Evolutionary conservation across 148 eudicot species (phyloP), one percentile per base, ranked within the genome.

Genomic region (Camellia sinensis): DNA sequence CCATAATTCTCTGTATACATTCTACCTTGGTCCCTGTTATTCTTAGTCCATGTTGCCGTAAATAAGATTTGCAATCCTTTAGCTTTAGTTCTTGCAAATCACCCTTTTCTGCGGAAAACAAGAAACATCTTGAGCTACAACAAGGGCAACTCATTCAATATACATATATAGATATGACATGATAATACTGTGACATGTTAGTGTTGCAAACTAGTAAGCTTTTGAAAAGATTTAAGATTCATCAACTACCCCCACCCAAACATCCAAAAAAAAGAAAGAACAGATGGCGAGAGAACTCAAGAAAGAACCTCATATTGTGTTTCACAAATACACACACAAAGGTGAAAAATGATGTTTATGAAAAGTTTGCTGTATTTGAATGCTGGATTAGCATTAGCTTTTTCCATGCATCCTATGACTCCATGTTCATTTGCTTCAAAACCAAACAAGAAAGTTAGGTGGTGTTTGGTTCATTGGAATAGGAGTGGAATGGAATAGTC

Each of bases 1-100:
- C 94, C 80, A 83, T 78, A 67, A 91, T 87, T 80, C 95, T 89
- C 72, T 78, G 76, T 59, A 87, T 74, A 80, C 98, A 92, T 82
- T 85, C 92, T 56, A 73, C 86, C 78, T 91, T 94, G 74, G 89
- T 90, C 79, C 98, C 98, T n/a, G 97, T 86, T 80, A 90, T 80
- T 84, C 98, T 88, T 87, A 94, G 91, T 3, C 89, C 89, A 67
- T 87, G 86, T 77, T 71, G 81, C 62, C 97, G 87, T 67, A 92
- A 79, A 81, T 91, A 92, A 17, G 90, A 84, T 87, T 83, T 90
- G 85, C 88, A 90, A 60, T 90, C 93, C 54, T 46, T 79, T 48
- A 91, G 75, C 73, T 79, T 90, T 52, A 94, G 84, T 14, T 84
- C 87, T 77, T 84, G 84, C 76, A 90, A 71, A 73, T 86, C 86